Evolutionary conservation across 2,329 filamentous ascomycete species (phyloP), one percentile per base, ranked within the genome.

Genomic region (Sclerotinia minor): DNA sequence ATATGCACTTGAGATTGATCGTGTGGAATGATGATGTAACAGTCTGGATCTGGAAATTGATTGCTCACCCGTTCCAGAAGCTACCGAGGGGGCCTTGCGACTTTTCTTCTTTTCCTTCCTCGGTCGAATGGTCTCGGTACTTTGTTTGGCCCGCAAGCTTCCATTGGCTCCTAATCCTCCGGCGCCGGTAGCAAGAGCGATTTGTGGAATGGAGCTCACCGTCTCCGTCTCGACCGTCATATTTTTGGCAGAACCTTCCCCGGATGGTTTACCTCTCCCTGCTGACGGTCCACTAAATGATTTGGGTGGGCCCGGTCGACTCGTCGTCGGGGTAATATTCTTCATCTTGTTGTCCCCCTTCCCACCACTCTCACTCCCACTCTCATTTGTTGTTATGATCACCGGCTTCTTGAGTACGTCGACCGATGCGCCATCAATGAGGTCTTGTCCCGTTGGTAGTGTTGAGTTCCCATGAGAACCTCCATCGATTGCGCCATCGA

Each of bases 191-290:
- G 86, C 86, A 45, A 97, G 83, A 13, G 90, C 87, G 38, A 94
- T 86, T 76, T 96, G 94, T 15, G 94, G 92, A 66, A 97, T 91
- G 3, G 94, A 96, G 54, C 88, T 90, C 49, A 99, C 95, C 0
- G 94, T 96, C 79, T 99, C 95, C 0, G 95, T 97, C 81, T 99
- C 95, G 19, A 98, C 94, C 13, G 92, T 98, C 93, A 99, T 98
- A 74, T 92, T 95, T 76, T 90, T 88, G 68, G 89, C 85, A 47
- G 91, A 90, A n/a, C 88, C 89, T 76, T 96, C 92, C 64, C 84
- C 81, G 15, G 80, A 77, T 38, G 86, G 82, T 77, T 94, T 92
- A 45, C 86, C 83, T 76, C 93, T 92, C 67, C 83, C 80, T 67
- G 81, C 80, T 64, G 82, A 89, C 47, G 90, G 85, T 61, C 84